phyloP scores from a whole-genome alignment of 1,284 basidiomycete genomes.

The Paramarasmius palmivorus region DNA sequence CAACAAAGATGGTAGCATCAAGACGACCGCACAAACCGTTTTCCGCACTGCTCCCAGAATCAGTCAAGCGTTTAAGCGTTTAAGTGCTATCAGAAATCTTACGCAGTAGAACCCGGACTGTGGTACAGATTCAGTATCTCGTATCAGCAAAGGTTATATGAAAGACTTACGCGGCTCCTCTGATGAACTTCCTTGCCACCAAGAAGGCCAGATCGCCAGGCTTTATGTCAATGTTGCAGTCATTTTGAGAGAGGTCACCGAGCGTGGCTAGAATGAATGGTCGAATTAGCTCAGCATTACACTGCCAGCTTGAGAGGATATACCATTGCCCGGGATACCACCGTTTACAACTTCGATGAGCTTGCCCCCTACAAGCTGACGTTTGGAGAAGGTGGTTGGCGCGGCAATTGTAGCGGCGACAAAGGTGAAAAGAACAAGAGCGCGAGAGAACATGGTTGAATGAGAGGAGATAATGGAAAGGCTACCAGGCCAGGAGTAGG shows the following conservation, averaged over 20 bases:
- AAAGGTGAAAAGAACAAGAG: not conserved
- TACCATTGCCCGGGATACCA: not conserved
- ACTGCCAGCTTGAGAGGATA: not conserved
- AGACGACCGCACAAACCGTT: conserved; percentile 5
- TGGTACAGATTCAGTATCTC: not conserved
- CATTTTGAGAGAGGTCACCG: not conserved
- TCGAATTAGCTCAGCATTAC: too few relatives aligned
- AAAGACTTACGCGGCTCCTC: not conserved
- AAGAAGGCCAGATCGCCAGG: not conserved
- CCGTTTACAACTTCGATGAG: not conserved
- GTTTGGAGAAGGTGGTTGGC: not conserved
- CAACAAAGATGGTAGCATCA: conserved; percentile 1
- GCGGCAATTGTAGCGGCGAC: not conserved
- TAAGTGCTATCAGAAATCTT: not conserved
- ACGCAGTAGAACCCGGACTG: not conserved
- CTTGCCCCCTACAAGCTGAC: not conserved
- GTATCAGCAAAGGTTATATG: not conserved
- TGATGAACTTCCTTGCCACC: not conserved
- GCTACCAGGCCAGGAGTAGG: conserved; percentile 1
- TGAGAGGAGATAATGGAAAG: not conserved
- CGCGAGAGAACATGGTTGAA: not conserved
- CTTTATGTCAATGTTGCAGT: not conserved
- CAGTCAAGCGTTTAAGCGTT: not conserved
- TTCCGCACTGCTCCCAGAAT: not conserved
- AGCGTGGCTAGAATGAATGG: not conserved